Evolutionary conservation across 1,284 basidiomycete genomes (phyloP), one percentile per base, ranked within the genome.

Genomic region (Hemileia vastatrix): DNA sequence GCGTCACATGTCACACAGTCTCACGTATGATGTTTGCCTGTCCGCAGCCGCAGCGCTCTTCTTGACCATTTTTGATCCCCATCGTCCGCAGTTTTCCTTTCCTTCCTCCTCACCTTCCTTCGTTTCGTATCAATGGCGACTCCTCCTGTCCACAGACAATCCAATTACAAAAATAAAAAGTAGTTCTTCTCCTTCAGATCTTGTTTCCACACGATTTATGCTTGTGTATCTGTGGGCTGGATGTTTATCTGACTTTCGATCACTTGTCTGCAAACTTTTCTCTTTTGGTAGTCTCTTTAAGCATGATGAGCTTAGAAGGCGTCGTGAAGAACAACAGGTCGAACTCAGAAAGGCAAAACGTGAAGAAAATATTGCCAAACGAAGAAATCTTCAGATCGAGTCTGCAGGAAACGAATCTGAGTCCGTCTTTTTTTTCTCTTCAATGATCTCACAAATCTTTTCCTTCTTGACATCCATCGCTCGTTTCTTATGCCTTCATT

Each of bases 311-410:
- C 86, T 95, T 71, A 84, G 93, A 75, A 86, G 91, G 78, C 86
- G 92, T 77, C 85, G 92, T 67, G 92, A 96, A 77, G 92, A 96
- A 77, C 89, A 93, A 76, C 91, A 95, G 75, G 92, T 96, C 64
- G 93, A 96, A 81, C 95, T 96, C 81, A 83, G 92, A 75, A 84
- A 89, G 75, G 89, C 92, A 80, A 95, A 95, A 80, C 83, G 93
- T 70, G 92, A 96, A 76, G 92, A 96, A 78, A 92, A 90, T 76
- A 93, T 96, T 66, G 88, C 92, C 67, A 96, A 96, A 82, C 84
- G 92, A 77, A 83, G 92, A 67, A 95, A 95, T 78, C 88, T 94
- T 75, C 82, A 89, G 68, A 85, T 88, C 40, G 81, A 84, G 21
- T 76, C 83, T 53, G 80, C 81, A 55, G 80, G 78, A 63, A 90